These are phyloP conservation scores for Pleurotus tuoliensis DNA, from an alignment of 768 basidiomycete genomes.

Conservation along the genomic window DNA sequence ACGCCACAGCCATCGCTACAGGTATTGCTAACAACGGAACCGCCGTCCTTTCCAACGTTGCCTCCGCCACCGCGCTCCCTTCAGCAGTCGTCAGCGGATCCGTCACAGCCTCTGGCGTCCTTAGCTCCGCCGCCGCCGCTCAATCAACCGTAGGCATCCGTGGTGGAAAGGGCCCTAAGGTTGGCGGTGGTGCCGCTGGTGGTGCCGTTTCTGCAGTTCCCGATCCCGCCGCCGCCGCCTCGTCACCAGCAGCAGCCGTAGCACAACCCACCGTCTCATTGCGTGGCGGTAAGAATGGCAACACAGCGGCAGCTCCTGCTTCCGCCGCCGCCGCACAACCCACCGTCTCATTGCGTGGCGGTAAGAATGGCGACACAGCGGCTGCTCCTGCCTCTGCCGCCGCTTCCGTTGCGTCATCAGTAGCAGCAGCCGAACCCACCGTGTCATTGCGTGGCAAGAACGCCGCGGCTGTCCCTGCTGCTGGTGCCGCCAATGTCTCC, in stretches of 20 bases:
- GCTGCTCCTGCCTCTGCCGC: too few relatives aligned
- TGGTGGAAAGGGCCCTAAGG: not conserved
- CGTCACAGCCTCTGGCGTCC: too few relatives aligned
- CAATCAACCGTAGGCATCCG: not conserved
- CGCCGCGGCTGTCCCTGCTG: not conserved
- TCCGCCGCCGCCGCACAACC: not conserved
- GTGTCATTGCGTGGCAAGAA: too few relatives aligned
- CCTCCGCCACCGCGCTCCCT: not conserved
- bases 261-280: not conserved
- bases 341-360: too few relatives aligned
- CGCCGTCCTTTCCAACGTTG: not conserved
- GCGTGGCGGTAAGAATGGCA: too few relatives aligned
- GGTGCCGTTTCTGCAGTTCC: not conserved
- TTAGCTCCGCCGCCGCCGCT: conserved; percentile 2
- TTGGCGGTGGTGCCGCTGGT: not conserved
- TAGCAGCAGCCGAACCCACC: too few relatives aligned
- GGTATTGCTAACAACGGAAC: conserved; percentile 8
- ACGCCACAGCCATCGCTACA: conserved; percentile 13
- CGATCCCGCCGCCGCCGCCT: not conserved
- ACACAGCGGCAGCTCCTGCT: too few relatives aligned
- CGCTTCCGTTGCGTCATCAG: too few relatives aligned
- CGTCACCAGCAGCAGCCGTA: not conserved
- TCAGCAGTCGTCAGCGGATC: too few relatives aligned
- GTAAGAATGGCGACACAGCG: too few relatives aligned
- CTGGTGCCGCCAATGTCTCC: not conserved